These are phyloP conservation scores for Brettanomyces anomalus DNA, from an alignment of 805 yeast species.

Conservation along the genomic window DNA sequence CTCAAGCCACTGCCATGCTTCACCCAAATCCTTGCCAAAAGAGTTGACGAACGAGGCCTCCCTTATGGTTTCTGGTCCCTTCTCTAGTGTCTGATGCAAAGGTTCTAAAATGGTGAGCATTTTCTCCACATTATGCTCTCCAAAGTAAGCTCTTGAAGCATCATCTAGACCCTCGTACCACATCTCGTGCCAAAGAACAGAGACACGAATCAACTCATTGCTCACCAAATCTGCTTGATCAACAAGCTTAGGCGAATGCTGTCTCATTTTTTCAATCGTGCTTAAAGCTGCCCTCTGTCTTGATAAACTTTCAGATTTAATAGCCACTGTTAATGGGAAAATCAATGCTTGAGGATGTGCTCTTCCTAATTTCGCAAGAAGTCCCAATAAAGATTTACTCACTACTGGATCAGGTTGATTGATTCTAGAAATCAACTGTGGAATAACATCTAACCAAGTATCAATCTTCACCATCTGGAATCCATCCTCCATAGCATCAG, in stretches of 20 bases:
- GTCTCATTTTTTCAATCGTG: slow-evolving; percentile 85
- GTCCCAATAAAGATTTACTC: slow-evolving; percentile 66
- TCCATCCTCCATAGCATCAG: slow-evolving; percentile 85
- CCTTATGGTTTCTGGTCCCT: slow-evolving; percentile 86
- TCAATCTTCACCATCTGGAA: slow-evolving; percentile 82
- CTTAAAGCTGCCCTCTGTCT: slow-evolving; percentile 88
- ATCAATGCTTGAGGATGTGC: slow-evolving; percentile 97
- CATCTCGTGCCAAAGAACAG: slow-evolving; percentile 94
- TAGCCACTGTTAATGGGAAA: slow-evolving; percentile 92
- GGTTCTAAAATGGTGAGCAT: slow-evolving; percentile 92
- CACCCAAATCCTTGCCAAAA: slow-evolving; percentile 85
- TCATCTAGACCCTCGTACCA: slow-evolving; percentile 98
- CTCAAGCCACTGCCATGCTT: slow-evolving; percentile 89
- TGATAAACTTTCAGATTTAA: slow-evolving; percentile 82
- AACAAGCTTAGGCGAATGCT: slow-evolving; percentile 76
- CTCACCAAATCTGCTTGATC: slow-evolving; percentile 94
- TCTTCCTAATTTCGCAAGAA: slow-evolving; percentile 80
- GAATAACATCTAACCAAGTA: slow-evolving; percentile 91
- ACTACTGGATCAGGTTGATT: slow-evolving; percentile 90
- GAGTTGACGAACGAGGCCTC: slow-evolving; percentile 90
- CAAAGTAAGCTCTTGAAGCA: slow-evolving; percentile 88
- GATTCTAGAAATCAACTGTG: slow-evolving; percentile 91
- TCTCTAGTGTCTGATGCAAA: slow-evolving; percentile 71
- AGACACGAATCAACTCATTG: slow-evolving; percentile 85
- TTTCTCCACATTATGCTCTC: slow-evolving; percentile 88